These are phyloP conservation scores for Physcomitrium patens DNA, from an alignment of 225 moss, liverwort and hornwort species.

Conservation along the genomic window DNA sequence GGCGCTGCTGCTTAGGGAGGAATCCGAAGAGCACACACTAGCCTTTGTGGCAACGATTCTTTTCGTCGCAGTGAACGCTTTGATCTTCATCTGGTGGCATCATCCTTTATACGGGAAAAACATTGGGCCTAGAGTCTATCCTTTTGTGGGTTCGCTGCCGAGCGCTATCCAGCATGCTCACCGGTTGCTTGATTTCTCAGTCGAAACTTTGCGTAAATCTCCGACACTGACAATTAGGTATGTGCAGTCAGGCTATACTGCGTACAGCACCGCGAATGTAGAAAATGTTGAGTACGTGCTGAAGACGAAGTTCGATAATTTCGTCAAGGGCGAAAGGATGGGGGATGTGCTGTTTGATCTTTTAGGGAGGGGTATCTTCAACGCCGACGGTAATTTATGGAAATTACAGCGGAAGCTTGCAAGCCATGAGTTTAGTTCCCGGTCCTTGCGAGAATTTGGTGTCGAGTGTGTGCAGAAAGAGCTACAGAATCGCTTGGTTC, in stretches of 20 bases:
- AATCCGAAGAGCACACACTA: slow-evolving; percentile 20
- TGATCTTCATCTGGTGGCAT: slow-evolving; percentile 43
- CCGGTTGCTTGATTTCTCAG: slow-evolving; percentile 32
- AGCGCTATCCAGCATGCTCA: not conserved
- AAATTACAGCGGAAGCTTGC: slow-evolving; percentile 60
- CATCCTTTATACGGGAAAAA: slow-evolving; percentile 54
- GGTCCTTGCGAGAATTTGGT: slow-evolving; percentile 42
- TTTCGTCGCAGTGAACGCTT: slow-evolving; percentile 13
- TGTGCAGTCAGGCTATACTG: slow-evolving; percentile 6
- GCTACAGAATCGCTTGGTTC: slow-evolving; percentile 50
- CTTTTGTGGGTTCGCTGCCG: slow-evolving; percentile 37
- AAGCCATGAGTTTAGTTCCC: slow-evolving; percentile 49
- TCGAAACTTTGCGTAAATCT: slow-evolving; percentile 22
- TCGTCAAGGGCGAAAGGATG: slow-evolving; percentile 38
- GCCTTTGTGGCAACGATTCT: slow-evolving; percentile 24
- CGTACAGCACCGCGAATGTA: slow-evolving; percentile 39
- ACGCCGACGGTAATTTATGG: slow-evolving; percentile 50
- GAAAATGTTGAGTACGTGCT: slow-evolving; percentile 45
- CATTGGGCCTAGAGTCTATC: slow-evolving; percentile 29
- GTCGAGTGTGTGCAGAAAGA: slow-evolving; percentile 42
- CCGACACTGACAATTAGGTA: slow-evolving; percentile 42
- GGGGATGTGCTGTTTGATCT: slow-evolving; percentile 12
- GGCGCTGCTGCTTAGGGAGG: slow-evolving; percentile 18
- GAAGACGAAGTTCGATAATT: slow-evolving; percentile 60
- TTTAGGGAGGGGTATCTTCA: slow-evolving; percentile 56